Base-by-base conservation (phyloP, 2,329 filamentous ascomycete genomes). In the Microcyclospora tardicrescens region DNA sequence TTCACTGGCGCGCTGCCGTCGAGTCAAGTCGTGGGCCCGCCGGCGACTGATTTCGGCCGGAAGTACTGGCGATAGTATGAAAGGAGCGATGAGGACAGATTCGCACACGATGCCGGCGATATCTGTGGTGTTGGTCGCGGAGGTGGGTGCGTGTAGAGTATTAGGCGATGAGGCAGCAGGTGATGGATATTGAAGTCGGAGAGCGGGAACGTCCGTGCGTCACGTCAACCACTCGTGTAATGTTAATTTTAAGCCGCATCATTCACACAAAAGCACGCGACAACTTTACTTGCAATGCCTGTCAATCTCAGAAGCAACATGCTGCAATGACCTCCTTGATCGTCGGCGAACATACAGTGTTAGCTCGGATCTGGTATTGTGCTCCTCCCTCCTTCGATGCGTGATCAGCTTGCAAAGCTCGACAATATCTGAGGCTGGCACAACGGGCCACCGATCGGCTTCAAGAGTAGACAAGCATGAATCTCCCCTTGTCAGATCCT, bases 401-500 rank as follows among this genome's bases (percentile, higher is more conserved):
- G 19, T 24, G 19, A 24, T 5, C 19, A 24, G 19, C 19, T 4
- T 24, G 19, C 19, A 24, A 5, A 24, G 19, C 5, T 24, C 19
- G 19, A 24, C 19, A 8, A 24, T 24, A 24, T 24, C 4, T 8
- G 19, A 24, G 19, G 19, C 19, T 24, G 19, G 19, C 8, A 24
- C 19, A 8, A 24, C 4, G 19, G 19, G 19, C 19, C 19, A 15
- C 14, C 30, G 30, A 32, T n/a, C 10, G 14, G 30, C 30, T 5
- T n/a, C 30, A 32, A n/a, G 30, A 32, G 12, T 40, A 47, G 45
- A 28, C 38, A 33, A 47, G 40, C 27, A 83, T 84, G 79, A 83
- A 83, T 68, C 65, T 83, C 48, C 75, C 79, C 37, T 70, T 84
- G 32, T 70, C 79, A 45, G 80, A 84, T 57, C 80, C 79, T 16